phyloP scores from a whole-genome alignment of 345 rosid genomes.

The Eucalyptus cloeziana region DNA sequence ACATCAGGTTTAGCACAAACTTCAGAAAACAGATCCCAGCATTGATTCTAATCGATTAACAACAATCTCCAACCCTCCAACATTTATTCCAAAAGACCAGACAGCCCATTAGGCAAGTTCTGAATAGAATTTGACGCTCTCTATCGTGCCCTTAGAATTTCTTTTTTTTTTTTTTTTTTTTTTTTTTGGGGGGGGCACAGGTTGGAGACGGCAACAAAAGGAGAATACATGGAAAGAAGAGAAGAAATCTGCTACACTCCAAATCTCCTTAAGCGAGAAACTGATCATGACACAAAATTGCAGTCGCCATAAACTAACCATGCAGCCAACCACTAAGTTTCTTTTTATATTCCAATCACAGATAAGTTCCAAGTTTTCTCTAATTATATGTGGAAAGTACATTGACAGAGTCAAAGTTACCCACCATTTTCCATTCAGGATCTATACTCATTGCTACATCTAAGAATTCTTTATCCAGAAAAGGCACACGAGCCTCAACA shows the following conservation, averaged over 20 bases:
- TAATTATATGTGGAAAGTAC: not conserved
- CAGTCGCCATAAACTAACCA: not conserved
- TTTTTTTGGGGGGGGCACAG: no score
- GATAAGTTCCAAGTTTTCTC: not conserved
- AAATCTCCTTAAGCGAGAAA: not conserved
- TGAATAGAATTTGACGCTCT: not conserved
- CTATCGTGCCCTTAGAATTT: not conserved
- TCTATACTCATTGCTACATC: constrained; percentile 70
- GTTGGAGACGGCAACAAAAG: not conserved
- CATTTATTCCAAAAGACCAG: not conserved
- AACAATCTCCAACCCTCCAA: not conserved
- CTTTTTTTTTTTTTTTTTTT: no score
- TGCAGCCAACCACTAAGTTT: not conserved
- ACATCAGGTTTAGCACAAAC: not conserved
- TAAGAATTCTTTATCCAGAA: constrained; percentile 85
- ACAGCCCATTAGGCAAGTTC: not conserved
- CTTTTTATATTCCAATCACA: not conserved
- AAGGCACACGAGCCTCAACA: constrained; percentile 90
- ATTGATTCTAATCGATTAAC: not conserved
- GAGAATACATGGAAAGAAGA: not conserved
- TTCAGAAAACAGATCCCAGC: not conserved
- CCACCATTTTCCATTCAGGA: constrained; percentile 89
- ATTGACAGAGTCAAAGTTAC: not conserved
- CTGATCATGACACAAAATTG: not conserved
- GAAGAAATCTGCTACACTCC: not conserved